A percentile compares a stretch with the other conserved stretches of the same genome.
phyloP scores from a whole-genome alignment of 805 yeast genomes.

The Saturnispora gosingensis region DNA sequence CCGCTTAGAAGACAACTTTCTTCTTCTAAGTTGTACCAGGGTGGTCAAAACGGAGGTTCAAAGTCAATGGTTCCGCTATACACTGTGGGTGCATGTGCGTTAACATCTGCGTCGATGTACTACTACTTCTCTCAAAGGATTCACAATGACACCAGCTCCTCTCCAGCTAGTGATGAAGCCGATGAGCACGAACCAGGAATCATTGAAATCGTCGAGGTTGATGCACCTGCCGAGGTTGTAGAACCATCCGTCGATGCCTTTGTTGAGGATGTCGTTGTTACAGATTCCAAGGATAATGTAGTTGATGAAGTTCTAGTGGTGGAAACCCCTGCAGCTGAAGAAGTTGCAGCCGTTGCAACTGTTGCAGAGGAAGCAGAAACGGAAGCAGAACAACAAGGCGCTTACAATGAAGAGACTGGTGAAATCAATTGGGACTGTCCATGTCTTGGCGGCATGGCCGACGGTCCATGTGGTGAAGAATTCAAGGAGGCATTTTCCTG shows the following conservation, averaged over 20 bases:
- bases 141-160: slow-evolving; percentile 10
- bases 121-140: slow-evolving; percentile 9
- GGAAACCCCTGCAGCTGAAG: slow-evolving; percentile 3
- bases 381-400: slow-evolving; percentile 46
- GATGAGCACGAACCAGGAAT: background rate
- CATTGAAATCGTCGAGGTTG: slow-evolving; percentile 8
- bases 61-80: slow-evolving; percentile 6
- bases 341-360: slow-evolving; percentile 4
- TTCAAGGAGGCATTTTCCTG: slow-evolving; percentile 92
- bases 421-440: slow-evolving; percentile 99
- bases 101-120: slow-evolving; percentile 13
- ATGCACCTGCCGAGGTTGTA: slow-evolving; percentile 7
- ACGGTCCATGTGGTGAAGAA: slow-evolving; percentile 97
- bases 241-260: background rate
- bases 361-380: slow-evolving; percentile 18
- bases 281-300: background rate
- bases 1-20: background rate
- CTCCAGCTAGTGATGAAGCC: background rate
- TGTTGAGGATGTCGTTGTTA: background rate
- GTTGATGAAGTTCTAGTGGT: background rate
- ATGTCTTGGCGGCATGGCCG: slow-evolving; percentile 98
- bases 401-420: slow-evolving; percentile 94
- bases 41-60: background rate
- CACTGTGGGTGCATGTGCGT: slow-evolving; percentile 13
- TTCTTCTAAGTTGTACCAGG: background rate